Evolutionary conservation across 164 flowering plant genomes (phyloP).

Genomic region (Stephania cephalantha): DNA sequence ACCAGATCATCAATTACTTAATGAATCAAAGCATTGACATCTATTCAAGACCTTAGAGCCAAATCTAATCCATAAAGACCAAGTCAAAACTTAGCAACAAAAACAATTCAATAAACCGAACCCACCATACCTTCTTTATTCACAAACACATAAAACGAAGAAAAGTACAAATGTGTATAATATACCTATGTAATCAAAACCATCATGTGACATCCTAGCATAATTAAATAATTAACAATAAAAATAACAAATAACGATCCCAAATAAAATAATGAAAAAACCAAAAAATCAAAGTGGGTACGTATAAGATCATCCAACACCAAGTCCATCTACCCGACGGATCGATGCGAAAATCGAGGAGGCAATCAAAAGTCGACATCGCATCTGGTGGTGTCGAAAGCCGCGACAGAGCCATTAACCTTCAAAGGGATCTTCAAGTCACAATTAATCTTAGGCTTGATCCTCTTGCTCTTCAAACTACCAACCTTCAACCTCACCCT

Average conservation of each 20-base stretch:
- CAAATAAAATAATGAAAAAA: neutral
- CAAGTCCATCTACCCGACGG: no score
- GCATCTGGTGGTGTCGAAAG: conserved; percentile 18
- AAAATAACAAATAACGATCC: neutral
- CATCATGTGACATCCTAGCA: neutral
- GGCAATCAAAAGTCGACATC: conserved; percentile 6
- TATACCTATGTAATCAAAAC: neutral
- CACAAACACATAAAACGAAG: neutral
- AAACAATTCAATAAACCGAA: neutral
- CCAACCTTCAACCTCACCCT: conserved; percentile 27
- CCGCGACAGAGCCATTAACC: neutral
- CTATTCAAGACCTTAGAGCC: neutral
- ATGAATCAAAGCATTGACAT: neutral
- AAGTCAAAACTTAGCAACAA: neutral
- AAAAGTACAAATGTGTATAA: neutral
- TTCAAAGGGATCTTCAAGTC: conserved; percentile 24
- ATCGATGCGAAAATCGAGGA: no score
- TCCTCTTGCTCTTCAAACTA: conserved; percentile 15
- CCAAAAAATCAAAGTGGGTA: neutral
- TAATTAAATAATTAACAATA: neutral
- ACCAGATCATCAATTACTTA: neutral
- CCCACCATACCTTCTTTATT: neutral
- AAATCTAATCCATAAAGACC: neutral
- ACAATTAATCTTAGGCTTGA: conserved; percentile 25
- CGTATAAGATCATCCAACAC: neutral